Base-by-base conservation (phyloP, 192 early-diverging fungal genomes). In the Glomus cerebriforme region DNA sequence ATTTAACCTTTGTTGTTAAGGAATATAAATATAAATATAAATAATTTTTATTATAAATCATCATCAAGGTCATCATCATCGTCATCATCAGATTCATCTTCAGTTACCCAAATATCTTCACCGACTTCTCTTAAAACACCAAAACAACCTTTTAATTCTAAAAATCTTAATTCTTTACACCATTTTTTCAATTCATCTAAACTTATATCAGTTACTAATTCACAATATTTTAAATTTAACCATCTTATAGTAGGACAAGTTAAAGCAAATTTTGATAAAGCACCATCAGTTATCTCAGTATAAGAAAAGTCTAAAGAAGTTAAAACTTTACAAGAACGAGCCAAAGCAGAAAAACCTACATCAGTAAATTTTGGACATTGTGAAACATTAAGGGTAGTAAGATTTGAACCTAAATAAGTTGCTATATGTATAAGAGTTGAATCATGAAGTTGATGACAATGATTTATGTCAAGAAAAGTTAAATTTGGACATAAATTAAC, bases 191-290 rank as follows among this genome's bases (percentile, higher is more conserved):
- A 47, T 24, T 71, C 69, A 24, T 26, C 34, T 47, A 71, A 71
- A 47, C 69, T 71, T 47, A 71, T 26, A 71, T 75, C 73, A 5
- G 59, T 75, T n/a, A 75, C 73, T 58, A 59, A 75, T 34, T 75
- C 73, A 75, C 73, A 75, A 75, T 54, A 75, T 26, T 37, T 75
- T 39, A 75, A 60, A 75, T 75, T 75, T 29, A 75, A 75, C 73
- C 73, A 75, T 60, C 26, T 43, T 17, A 75, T 75, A 60, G 58
- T 60, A 26, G 54, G 54, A 75, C 73, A 75, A n/a, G 73, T 75
- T 19, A 31, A 7, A 35, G 54, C 73, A 26, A 75, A 60, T 37
- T 75, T n/a, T 37, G 58, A 59, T 62, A 75, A 62, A 60, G 73
- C 73, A 1, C 9, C 8, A n/a, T 75, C 73, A 26, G 58, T 75